A percentile compares a stretch with the other conserved stretches of the same genome.
These are phyloP conservation scores for Oemleria cerasiformis DNA, from an alignment of 306 rosid genomes.

Conservation along the genomic window DNA sequence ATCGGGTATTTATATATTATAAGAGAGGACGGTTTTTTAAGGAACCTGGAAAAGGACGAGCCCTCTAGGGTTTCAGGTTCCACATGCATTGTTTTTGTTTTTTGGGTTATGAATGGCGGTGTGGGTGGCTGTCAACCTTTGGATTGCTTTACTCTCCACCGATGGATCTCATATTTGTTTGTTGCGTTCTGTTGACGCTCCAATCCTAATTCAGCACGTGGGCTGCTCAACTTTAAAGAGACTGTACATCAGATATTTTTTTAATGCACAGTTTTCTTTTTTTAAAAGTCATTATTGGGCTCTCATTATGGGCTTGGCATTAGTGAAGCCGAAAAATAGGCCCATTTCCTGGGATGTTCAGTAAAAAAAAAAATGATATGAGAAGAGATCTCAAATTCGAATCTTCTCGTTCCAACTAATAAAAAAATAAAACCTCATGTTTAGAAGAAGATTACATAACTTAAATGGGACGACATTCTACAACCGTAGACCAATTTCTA, in stretches of 20 bases:
- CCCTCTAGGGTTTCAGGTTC: neutral
- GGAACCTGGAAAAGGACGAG: neutral
- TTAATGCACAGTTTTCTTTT: too few species aligned
- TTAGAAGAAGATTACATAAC: neutral
- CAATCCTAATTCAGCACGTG: neutral
- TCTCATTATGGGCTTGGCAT: neutral
- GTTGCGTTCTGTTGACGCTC: neutral
- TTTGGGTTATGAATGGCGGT: neutral
- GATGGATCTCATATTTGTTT: neutral
- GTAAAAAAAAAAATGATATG: too few species aligned
- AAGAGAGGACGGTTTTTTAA: neutral
- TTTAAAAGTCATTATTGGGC: neutral
- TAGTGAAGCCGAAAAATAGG: neutral
- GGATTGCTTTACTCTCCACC: neutral
- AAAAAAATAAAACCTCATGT: neutral
- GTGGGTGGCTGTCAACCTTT: neutral
- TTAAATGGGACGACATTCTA: neutral
- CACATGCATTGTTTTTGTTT: neutral
- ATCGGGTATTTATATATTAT: slow-evolving; percentile 1
- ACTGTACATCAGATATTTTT: neutral
- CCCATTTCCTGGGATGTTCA: neutral
- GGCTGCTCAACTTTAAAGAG: neutral
- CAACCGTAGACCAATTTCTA: neutral
- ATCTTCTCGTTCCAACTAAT: neutral
- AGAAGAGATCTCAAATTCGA: neutral